Base-by-base conservation (phyloP, 2,329 filamentous ascomycete species). In the Alternaria angustiovoidea region DNA sequence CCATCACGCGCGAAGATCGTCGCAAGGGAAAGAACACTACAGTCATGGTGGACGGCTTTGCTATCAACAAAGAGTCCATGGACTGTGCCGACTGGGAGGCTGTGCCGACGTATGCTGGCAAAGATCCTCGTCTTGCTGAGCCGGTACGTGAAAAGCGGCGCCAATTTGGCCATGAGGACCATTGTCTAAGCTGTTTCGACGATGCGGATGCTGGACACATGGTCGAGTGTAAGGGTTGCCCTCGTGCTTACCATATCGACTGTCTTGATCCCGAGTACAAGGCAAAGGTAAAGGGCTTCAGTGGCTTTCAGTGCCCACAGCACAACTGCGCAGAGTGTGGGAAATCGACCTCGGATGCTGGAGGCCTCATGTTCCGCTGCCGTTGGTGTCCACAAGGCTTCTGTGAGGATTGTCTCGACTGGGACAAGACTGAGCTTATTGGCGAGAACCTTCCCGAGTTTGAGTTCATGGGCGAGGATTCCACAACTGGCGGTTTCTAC, bases 361-460 rank as follows among this genome's bases (percentile, higher is more conserved):
- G 82, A 1, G 83, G 82, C 12, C 73, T 85, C 57, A 78, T 84
- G 26, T 84, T 82, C 69, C 80, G 83, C 22, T 88, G 86, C 67
- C 79, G 84, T 8, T 86, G 81, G 79, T 89, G 87, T 62, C 81
- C 84, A 28, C 75, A 75, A 2, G 85, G 82, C 0, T 88, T 81
- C 65, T 89, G 87, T 66, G 86, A 89, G 56, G 83, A 87, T 44
- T 88, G 86, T 66, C 69, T 88, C 0, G 81, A 87, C 48, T 87
- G 84, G 75, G 79, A 84, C 4, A 76, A 78, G 3, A 80, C 81
- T 0, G 76, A 78, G 4, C 80, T 88, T 0, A 69, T 88, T 12
- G 86, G 84, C 9, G 81, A 85, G 24, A 82, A 80, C 14, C 72
- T 87, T 0, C 79, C 81, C 2, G 85, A 87, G 66, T 85, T 83